Evolutionary conservation across 805 yeast species (phyloP).

Genomic region (Millerozyma miso): DNA sequence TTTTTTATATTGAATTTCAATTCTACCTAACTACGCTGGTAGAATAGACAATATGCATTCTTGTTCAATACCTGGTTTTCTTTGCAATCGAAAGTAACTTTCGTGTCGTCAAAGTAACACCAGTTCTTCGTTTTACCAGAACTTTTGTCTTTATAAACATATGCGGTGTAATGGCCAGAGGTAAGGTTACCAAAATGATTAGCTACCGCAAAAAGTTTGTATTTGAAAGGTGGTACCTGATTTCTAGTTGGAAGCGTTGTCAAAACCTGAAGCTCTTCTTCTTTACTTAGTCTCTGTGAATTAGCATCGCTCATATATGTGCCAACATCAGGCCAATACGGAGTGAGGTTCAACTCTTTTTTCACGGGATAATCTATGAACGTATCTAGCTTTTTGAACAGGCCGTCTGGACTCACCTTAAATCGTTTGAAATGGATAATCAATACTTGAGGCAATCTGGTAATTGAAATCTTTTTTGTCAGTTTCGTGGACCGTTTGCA

Average conservation of each 20-base stretch:
- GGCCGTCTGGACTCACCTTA: slow-evolving; percentile 43
- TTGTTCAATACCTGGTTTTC: slow-evolving; percentile 55
- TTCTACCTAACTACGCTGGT: slow-evolving; percentile 40
- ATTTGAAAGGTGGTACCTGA: slow-evolving; percentile 76
- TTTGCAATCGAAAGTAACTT: slow-evolving; percentile 50
- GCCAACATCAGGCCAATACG: slow-evolving; percentile 64
- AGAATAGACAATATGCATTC: slow-evolving; percentile 83
- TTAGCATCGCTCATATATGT: slow-evolving; percentile 13
- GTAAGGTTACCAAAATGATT: slow-evolving; percentile 78
- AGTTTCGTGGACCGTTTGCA: slow-evolving; percentile 65
- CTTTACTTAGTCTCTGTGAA: slow-evolving; percentile 25
- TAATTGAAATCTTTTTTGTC: slow-evolving; percentile 64
- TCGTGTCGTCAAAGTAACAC: slow-evolving; percentile 81
- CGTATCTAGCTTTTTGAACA: slow-evolving; percentile 56
- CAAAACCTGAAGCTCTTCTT: slow-evolving; percentile 41
- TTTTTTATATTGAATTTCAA: background rate
- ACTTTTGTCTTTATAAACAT: slow-evolving; percentile 53
- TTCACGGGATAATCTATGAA: slow-evolving; percentile 65
- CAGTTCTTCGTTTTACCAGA: slow-evolving; percentile 52
- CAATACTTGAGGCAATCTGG: slow-evolving; percentile 72
- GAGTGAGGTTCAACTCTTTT: slow-evolving; percentile 53
- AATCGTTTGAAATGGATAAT: slow-evolving; percentile 87
- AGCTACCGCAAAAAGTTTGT: slow-evolving; percentile 74
- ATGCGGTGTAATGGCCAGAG: slow-evolving; percentile 88
- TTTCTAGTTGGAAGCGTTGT: slow-evolving; percentile 59